Percentiles rank a stretch among this genome's conserved stretches.
Conservation (phyloP, 257 asterid genomes). For the Solanum tarapatanum region DNA sequence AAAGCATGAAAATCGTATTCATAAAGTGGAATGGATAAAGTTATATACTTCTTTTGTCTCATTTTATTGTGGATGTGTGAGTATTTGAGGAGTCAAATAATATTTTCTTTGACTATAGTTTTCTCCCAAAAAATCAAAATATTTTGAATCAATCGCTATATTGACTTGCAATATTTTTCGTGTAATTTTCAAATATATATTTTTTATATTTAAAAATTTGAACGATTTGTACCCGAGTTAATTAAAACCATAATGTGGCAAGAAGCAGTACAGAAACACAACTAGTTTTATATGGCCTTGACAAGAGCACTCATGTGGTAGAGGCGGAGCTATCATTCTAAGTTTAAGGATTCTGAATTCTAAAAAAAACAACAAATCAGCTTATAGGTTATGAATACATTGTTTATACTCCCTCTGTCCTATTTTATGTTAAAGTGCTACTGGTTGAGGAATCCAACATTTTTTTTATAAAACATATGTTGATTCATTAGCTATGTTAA, state of each 20-base stretch:
- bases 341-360: not conserved
- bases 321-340: not conserved
- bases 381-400: too few relatives aligned
- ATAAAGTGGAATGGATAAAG: not conserved
- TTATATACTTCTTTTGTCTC: not conserved
- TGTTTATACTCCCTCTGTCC: too few relatives aligned
- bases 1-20: not conserved
- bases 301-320: not conserved
- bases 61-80: not conserved
- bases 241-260: not conserved
- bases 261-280: not conserved
- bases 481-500: too few relatives aligned
- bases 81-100: not conserved
- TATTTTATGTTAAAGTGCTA: too few relatives aligned
- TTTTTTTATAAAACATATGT: too few relatives aligned
- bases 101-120: not conserved
- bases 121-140: not conserved
- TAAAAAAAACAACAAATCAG: too few relatives aligned
- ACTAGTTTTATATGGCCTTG: not conserved
- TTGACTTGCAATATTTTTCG: not conserved
- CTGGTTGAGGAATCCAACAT: too few relatives aligned
- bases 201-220: too few relatives aligned
- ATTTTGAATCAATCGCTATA: not conserved
- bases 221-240: not conserved
- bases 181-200: too few relatives aligned